Evolutionary conservation across 169 alveolate species (phyloP).

Genomic region (Theileria annulata): DNA sequence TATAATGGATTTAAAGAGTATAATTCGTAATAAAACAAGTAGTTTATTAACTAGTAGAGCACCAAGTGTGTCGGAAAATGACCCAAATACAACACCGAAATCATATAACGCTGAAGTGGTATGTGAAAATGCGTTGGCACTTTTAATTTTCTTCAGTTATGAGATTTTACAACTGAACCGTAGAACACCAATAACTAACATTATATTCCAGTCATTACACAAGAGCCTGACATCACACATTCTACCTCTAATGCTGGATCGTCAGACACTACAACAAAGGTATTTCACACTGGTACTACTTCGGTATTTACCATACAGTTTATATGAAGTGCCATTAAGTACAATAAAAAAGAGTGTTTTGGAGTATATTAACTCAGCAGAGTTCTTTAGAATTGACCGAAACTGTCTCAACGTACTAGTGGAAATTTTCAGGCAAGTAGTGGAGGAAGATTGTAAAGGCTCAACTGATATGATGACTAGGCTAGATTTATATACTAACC

Average conservation of each 20-base stretch:
- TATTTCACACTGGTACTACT: constrained; percentile 53
- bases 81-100: background rate
- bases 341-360: constrained; percentile 47
- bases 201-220: constrained; percentile 43
- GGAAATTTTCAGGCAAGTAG: constrained; percentile 42
- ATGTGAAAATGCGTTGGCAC: constrained; percentile 48
- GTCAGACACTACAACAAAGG: constrained; percentile 37
- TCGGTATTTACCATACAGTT: constrained; percentile 47
- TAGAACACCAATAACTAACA: constrained; percentile 49
- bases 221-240: constrained; percentile 42
- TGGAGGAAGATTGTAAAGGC: constrained; percentile 59
- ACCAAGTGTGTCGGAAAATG: background rate
- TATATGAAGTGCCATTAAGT: constrained; percentile 50
- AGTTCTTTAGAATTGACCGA: constrained; percentile 57
- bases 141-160: constrained; percentile 38
- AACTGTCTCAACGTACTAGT: constrained; percentile 31
- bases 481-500: constrained; percentile 53
- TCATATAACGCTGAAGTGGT: constrained; percentile 15
- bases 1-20: background rate
- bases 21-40: background rate
- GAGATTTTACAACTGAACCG: constrained; percentile 57
- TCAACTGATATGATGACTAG: constrained; percentile 38
- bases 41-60: background rate
- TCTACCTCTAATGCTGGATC: constrained; percentile 43
- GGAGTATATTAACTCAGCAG: constrained; percentile 44